phyloP scores from a whole-genome alignment of 2,329 filamentous ascomycete genomes.

The Penicillium sp. region DNA sequence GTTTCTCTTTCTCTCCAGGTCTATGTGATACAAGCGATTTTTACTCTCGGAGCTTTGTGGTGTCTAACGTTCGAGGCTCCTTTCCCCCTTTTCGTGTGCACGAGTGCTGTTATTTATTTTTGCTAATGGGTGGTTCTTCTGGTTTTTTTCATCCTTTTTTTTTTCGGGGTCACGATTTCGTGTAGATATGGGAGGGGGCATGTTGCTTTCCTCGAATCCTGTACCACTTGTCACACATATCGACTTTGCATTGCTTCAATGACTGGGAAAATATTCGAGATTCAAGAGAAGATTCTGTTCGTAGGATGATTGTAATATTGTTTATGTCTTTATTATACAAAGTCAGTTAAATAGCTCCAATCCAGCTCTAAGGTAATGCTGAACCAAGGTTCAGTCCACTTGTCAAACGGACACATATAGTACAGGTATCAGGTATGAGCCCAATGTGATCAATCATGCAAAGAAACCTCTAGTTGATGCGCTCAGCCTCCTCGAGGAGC shows the following conservation, averaged over 20 bases:
- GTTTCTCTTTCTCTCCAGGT: not conserved
- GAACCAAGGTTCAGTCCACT: not conserved
- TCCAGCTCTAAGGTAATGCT: not conserved
- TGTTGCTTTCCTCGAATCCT: not conserved
- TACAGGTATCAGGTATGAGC: not conserved
- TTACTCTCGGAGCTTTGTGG: not conserved
- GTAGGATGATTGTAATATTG: not conserved
- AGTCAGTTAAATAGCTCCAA: not conserved
- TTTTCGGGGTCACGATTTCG: not conserved
- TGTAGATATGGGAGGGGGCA: not conserved
- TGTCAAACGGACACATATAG: not conserved
- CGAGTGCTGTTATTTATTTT: not conserved
- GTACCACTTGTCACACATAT: not conserved
- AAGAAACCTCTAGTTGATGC: slow-evolving; percentile 28
- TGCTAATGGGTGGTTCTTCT: not conserved
- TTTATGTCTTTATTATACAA: not conserved
- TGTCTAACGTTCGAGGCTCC: not conserved
- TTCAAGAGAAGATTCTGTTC: not conserved
- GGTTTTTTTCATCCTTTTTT: not conserved
- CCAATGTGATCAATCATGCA: no score
- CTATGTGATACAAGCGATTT: not conserved
- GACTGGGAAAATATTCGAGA: not conserved
- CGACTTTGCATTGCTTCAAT: not conserved
- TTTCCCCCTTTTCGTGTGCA: not conserved
- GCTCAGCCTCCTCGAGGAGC: slow-evolving; percentile 86